Percentiles rank a stretch among this genome's conserved stretches.
phyloP scores from a whole-genome alignment of 768 basidiomycete genomes.

The Lactarius psammicola region DNA sequence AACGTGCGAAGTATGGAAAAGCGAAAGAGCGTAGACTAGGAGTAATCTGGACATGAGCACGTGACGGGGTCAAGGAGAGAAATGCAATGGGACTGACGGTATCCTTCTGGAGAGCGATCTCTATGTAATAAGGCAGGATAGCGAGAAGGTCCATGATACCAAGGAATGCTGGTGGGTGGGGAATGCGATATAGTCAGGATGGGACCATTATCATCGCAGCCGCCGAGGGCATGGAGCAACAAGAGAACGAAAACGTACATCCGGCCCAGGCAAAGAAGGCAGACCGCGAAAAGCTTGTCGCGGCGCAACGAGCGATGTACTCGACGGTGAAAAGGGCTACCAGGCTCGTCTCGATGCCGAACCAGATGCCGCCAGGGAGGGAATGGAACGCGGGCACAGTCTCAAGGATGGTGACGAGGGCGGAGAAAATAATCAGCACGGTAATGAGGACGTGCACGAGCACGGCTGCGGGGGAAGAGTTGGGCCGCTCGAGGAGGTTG shows the following conservation, averaged over 20 bases:
- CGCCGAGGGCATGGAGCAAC: background rate
- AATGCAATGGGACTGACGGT: slow-evolving; percentile 58
- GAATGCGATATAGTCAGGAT: background rate
- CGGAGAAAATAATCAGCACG: slow-evolving; percentile 68
- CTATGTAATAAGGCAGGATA: slow-evolving; percentile 87
- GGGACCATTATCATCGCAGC: background rate
- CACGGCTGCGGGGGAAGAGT: slow-evolving; percentile 74
- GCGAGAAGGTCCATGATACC: slow-evolving; percentile 84
- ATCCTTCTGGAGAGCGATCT: slow-evolving; percentile 79
- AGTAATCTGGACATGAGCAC: slow-evolving; percentile 9
- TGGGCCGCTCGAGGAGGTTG: slow-evolving; percentile 76
- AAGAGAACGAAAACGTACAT: slow-evolving; percentile 46
- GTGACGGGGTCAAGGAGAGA: background rate
- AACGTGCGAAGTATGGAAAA: slow-evolving; percentile 92
- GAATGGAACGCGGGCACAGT: slow-evolving; percentile 76
- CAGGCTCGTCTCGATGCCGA: slow-evolving; percentile 81
- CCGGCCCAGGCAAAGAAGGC: slow-evolving; percentile 62
- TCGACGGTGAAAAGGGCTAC: slow-evolving; percentile 87
- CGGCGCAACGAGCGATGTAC: slow-evolving; percentile 67
- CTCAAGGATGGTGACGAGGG: slow-evolving; percentile 73
- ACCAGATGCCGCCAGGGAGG: slow-evolving; percentile 70
- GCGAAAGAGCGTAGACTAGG: slow-evolving; percentile 80
- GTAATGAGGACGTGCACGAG: slow-evolving; percentile 70
- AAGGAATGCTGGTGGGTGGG: slow-evolving; percentile 59
- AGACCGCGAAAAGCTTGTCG: slow-evolving; percentile 71